A percentile compares a stretch with the other conserved stretches of the same genome.
These are phyloP conservation scores for Purshia tridentata DNA, from an alignment of 306 rosid genomes.

Conservation along the genomic window DNA sequence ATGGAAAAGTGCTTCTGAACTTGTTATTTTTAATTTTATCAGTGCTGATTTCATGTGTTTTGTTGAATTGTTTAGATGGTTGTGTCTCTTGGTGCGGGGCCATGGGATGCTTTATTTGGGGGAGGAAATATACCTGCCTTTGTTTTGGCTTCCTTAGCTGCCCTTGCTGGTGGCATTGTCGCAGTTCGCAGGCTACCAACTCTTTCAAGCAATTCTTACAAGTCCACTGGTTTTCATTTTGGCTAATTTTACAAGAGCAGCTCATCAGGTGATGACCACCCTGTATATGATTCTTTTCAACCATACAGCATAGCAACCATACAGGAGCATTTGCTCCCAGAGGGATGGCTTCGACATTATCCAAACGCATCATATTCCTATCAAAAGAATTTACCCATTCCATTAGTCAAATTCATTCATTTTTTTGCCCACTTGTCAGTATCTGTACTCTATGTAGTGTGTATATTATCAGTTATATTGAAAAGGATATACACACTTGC, in stretches of 20 bases:
- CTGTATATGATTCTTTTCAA: slow-evolving; percentile 24
- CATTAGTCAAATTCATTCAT: slow-evolving; percentile 63
- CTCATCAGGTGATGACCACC: slow-evolving; percentile 20
- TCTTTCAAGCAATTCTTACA: slow-evolving; percentile 49
- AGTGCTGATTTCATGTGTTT: slow-evolving; percentile 10
- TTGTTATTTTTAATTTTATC: background rate
- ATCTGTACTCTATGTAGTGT: slow-evolving; percentile 46
- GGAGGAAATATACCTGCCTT: slow-evolving; percentile 94
- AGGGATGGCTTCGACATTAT: slow-evolving; percentile 26
- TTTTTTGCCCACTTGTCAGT: slow-evolving; percentile 41
- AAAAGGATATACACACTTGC: slow-evolving; percentile 37
- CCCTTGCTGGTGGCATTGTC: slow-evolving; percentile 69
- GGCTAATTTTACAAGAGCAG: slow-evolving; percentile 40
- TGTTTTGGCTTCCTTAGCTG: slow-evolving; percentile 75
- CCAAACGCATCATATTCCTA: slow-evolving; percentile 29
- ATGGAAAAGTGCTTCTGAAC: background rate
- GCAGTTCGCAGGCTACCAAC: slow-evolving; percentile 69
- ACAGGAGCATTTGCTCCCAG: slow-evolving; percentile 27
- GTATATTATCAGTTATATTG: slow-evolving; percentile 30
- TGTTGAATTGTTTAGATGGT: slow-evolving; percentile 57
- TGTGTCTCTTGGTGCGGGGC: slow-evolving; percentile 89
- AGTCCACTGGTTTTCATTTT: slow-evolving; percentile 71
- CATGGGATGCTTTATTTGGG: slow-evolving; percentile 94
- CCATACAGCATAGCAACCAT: slow-evolving; percentile 12
- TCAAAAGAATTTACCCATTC: slow-evolving; percentile 32